Evolutionary conservation across 352 stramenopile species (phyloP), one percentile per base, ranked within the genome.

Genomic region (Phytophthora litchii): DNA sequence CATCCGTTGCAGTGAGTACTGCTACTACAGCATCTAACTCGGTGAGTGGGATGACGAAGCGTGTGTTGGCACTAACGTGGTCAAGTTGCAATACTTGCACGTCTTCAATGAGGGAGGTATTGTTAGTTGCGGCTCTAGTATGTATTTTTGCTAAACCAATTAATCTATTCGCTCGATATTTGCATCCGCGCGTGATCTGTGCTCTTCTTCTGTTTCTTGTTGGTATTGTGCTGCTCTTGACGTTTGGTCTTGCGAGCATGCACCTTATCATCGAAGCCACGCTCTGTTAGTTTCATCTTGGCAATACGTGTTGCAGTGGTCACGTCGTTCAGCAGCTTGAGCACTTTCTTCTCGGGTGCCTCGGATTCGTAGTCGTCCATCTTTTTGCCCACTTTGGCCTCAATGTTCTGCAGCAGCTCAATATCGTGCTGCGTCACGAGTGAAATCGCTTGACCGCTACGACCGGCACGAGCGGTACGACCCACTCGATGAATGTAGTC

Each of bases 401-500:
- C 97, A 32, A 98, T 95, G 54, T 97, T 96, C 72, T 99, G 94
- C 34, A 99, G 76, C 50, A 99, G 77, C 60, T 86, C 76, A 40
- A 98, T 92, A 59, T 98, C 94, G 51, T 95, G 78, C 84, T 98
- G 94, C 4, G 94, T 97, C 1, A 99, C 91, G 11, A 99, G 75
- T 57, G 91, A 97, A 29, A 99, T 94, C 10, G 96, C 94, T 37
- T 88, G 78, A 29, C 97, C 96, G 42, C 79, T 76, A 47, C 93
- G 76, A 6, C 97, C 96, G 0, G 94, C 94, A 71, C 96, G 87
- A 9, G 95, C 96, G 1, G 96, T 99, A 65, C 97, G 86, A 45
- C 97, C 97, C 27, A 99, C 95, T 25, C 97, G 90, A 70, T 99
- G 97, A 31, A 99, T 94, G 70, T 99, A 99, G 69, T 99, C 95